phyloP scores from a whole-genome alignment of 495 filamentous ascomycete genomes.

The Neurospora sp. region DNA sequence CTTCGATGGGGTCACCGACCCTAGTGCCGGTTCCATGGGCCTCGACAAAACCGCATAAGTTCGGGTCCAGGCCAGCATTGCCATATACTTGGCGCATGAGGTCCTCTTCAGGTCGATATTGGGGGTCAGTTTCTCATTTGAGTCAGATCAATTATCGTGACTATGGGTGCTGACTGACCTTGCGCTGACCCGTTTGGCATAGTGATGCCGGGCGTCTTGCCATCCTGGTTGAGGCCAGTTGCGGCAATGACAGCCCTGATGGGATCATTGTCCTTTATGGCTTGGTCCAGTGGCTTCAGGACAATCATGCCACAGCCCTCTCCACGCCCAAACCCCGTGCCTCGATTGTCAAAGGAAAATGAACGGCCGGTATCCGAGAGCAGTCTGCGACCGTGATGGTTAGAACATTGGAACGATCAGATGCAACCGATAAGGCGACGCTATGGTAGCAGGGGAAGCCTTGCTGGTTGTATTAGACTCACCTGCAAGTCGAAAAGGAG shows the following conservation, averaged over 20 bases:
- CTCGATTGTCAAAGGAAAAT: conserved; percentile 50
- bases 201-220: conserved; percentile 49
- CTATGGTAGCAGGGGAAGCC: conserved; percentile 28
- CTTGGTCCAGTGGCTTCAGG: conserved; percentile 53
- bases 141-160: not conserved
- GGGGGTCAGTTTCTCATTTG: conserved; percentile 8
- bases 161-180: conserved; percentile 19
- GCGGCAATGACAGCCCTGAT: conserved; percentile 54
- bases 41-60: conserved; percentile 34
- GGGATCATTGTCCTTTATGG: conserved; percentile 44
- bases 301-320: conserved; percentile 51
- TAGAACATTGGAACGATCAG: conserved; percentile 39
- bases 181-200: conserved; percentile 49
- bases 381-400: conserved; percentile 25
- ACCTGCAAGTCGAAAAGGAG: conserved; percentile 32
- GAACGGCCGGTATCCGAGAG: conserved; percentile 57
- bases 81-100: conserved; percentile 37
- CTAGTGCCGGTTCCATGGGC: conserved; percentile 50
- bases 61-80: conserved; percentile 30
- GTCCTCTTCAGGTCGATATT: conserved; percentile 18
- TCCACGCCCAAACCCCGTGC: conserved; percentile 56
- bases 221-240: conserved; percentile 51
- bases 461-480: not conserved
- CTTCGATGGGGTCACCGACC: conserved; percentile 38
- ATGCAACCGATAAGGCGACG: conserved; percentile 35